Conservation (phyloP, 2,329 filamentous ascomycete genomes). For the Tolypocladium sp. region DNA sequence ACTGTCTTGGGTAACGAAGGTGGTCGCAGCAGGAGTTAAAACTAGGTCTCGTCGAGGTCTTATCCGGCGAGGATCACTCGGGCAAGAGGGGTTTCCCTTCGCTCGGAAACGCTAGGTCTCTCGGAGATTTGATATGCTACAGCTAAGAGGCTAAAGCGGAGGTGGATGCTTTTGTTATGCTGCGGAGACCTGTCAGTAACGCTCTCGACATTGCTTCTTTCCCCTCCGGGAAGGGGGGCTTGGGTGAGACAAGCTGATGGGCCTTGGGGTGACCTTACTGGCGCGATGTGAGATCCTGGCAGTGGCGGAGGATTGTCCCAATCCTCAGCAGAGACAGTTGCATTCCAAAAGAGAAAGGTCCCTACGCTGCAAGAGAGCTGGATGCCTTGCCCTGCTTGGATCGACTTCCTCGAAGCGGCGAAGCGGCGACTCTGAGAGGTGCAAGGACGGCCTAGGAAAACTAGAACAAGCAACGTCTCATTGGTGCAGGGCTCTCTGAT, state of each 20-base stretch:
- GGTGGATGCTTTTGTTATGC: constrained; percentile 20
- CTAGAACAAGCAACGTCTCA: constrained; percentile 10
- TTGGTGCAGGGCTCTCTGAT: constrained; percentile 9
- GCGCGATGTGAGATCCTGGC: constrained; percentile 19
- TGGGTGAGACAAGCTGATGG: constrained; percentile 26
- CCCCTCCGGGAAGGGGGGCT: constrained; percentile 15
- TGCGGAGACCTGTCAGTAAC: constrained; percentile 20
- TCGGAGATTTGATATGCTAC: constrained; percentile 30
- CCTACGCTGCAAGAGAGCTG: constrained; percentile 6
- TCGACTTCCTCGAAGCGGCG: constrained; percentile 11
- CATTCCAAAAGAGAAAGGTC: constrained; percentile 26
- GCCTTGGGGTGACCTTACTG: constrained; percentile 21
- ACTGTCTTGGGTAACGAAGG: constrained; percentile 28
- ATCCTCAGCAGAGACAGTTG: constrained; percentile 26
- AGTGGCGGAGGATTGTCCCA: constrained; percentile 22
- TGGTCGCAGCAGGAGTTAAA: constrained; percentile 20
- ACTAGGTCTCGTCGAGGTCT: constrained; percentile 28
- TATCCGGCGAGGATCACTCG: constrained; percentile 20
- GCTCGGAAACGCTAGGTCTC: constrained; percentile 15
- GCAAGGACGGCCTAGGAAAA: constrained; percentile 9
- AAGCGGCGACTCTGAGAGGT: constrained; percentile 11
- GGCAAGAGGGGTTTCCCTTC: constrained; percentile 19
- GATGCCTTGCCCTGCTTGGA: constrained; percentile 13
- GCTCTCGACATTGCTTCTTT: constrained; percentile 23
- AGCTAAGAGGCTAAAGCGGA: constrained; percentile 19